phyloP scores from a whole-genome alignment of 1,139 yeast species.

The Taphrina wiesneri region DNA sequence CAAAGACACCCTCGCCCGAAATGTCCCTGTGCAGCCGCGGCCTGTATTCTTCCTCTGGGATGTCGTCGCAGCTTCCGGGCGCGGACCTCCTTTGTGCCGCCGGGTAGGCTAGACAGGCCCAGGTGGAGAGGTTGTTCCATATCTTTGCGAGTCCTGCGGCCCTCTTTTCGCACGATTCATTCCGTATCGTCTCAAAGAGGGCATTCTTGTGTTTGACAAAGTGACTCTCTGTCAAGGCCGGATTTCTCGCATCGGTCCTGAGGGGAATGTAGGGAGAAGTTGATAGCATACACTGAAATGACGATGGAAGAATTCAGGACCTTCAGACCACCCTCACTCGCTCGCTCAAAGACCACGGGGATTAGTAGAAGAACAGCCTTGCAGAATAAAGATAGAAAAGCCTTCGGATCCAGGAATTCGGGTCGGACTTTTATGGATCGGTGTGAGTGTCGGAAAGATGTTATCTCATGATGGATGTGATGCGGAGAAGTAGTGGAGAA shows the following conservation, averaged over 20 bases:
- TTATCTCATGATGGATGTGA: background rate
- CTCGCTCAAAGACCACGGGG: background rate
- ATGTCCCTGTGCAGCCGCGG: background rate
- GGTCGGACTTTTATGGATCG: background rate
- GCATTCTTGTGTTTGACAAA: conserved; percentile 15
- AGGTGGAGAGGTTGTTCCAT: conserved; percentile 9
- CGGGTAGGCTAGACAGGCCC: conserved; percentile 24
- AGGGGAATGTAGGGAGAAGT: conserved; percentile 5
- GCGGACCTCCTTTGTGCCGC: background rate
- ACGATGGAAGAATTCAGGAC: background rate
- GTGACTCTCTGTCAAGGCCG: background rate
- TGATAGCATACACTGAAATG: background rate
- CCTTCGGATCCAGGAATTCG: background rate
- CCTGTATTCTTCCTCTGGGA: background rate
- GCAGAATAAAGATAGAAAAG: background rate
- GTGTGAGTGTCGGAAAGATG: background rate
- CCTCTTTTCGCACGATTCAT: conserved; percentile 7
- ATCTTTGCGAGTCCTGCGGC: conserved; percentile 12
- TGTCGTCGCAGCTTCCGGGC: background rate
- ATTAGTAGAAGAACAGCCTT: background rate
- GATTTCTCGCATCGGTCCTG: background rate
- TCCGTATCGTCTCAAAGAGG: conserved; percentile 18
- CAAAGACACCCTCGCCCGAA: conserved; percentile 17
- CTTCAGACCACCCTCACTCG: background rate
- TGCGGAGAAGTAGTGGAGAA: background rate